phyloP scores from a whole-genome alignment of 208 protist genomes.

The Strigomonas galati region DNA sequence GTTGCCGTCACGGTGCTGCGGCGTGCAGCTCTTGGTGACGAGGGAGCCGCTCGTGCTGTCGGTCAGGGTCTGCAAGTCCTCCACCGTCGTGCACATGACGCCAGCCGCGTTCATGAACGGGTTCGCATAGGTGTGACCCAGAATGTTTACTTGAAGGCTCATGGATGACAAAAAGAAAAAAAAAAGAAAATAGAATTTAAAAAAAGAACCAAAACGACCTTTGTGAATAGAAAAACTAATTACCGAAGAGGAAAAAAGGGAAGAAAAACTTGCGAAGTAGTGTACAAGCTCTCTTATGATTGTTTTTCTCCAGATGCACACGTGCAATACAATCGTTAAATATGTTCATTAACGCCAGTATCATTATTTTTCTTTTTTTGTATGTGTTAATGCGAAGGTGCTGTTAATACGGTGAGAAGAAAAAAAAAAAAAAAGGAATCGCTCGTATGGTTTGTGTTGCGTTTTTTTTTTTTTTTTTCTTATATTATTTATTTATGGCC shows the following conservation, averaged over 20 bases:
- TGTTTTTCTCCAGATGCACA: too few species aligned
- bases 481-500: too few species aligned
- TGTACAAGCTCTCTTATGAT: too few species aligned
- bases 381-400: background rate
- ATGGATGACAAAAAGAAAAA: conserved; percentile 26
- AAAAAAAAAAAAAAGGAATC: background rate
- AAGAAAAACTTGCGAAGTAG: background rate
- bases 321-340: too few species aligned
- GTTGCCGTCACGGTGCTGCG: conserved; percentile 64
- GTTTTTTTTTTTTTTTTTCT: conserved; percentile 9
- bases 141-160: conserved; percentile 62
- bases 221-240: background rate
- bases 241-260: background rate
- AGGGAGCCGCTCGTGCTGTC: conserved; percentile 58
- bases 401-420: background rate
- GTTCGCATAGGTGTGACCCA: conserved; percentile 63
- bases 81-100: conserved; percentile 67
- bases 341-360: background rate
- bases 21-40: conserved; percentile 85
- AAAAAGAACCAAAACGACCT: background rate
- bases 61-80: conserved; percentile 62
- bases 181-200: conserved; percentile 4
- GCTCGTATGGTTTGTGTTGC: background rate
- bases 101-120: conserved; percentile 89
- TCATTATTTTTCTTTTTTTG: too few species aligned